phyloP scores from a whole-genome alignment of 805 yeast species.

The Blastobotrys chiropterorum region DNA sequence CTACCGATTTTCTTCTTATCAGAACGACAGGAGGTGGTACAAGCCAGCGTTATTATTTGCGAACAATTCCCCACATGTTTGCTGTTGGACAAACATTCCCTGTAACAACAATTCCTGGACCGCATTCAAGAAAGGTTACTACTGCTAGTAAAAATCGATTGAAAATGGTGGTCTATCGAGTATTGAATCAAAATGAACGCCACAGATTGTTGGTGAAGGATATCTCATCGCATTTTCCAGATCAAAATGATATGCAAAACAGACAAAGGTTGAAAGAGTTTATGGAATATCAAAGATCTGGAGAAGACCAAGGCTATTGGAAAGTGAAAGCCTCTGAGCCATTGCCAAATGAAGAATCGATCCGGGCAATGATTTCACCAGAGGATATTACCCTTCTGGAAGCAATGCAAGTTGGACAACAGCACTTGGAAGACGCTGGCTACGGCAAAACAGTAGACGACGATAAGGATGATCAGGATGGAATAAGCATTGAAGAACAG shows the following conservation, averaged over 20 bases:
- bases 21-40: conserved; percentile 74
- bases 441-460: conserved; percentile 40
- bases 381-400: conserved; percentile 86
- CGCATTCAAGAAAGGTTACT: conserved; percentile 93
- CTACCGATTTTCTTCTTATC: conserved; percentile 76
- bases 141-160: conserved; percentile 85
- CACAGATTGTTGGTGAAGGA: conserved; percentile 79
- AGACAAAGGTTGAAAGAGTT: conserved; percentile 93
- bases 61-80: conserved; percentile 65
- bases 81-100: conserved; percentile 92
- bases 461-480: conserved; percentile 38
- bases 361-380: conserved; percentile 79
- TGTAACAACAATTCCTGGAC: conserved; percentile 93
- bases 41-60: conserved; percentile 60
- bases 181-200: conserved; percentile 66
- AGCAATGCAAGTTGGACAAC: conserved; percentile 92
- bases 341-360: conserved; percentile 69
- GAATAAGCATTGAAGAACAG: conserved; percentile 66
- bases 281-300: conserved; percentile 93
- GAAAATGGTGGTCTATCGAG: conserved; percentile 88
- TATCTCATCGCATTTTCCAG: conserved; percentile 89
- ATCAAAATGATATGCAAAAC: conserved; percentile 95
- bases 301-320: conserved; percentile 94
- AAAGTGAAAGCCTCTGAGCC: conserved; percentile 64
- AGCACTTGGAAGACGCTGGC: conserved; percentile 73